These are phyloP conservation scores for Suhomyces faveliae DNA, from an alignment of 805 yeast genomes.

Conservation along the genomic window DNA sequence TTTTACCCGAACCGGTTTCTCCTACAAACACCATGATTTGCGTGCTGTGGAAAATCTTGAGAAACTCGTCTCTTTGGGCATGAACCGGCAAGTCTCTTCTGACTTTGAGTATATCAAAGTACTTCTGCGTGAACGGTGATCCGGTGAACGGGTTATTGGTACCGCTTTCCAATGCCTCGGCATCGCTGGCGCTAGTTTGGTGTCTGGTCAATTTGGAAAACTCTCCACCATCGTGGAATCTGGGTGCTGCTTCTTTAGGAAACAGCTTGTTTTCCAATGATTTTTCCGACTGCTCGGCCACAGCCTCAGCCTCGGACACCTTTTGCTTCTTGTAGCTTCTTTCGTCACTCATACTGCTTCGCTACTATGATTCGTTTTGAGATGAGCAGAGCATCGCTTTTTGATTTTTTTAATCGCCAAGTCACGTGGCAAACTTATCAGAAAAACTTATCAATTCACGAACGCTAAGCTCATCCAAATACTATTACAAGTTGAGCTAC, in stretches of 20 bases:
- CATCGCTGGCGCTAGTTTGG: slow-evolving; percentile 64
- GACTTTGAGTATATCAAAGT: slow-evolving; percentile 71
- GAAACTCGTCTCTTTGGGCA: slow-evolving; percentile 86
- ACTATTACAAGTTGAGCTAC: no score
- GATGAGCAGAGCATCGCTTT: background rate
- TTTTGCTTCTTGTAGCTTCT: slow-evolving; percentile 52
- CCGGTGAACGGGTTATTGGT: slow-evolving; percentile 80
- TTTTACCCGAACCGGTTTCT: slow-evolving; percentile 98
- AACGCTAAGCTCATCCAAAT: no score
- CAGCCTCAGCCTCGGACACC: slow-evolving; percentile 51
- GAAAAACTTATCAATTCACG: no score
- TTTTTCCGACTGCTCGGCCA: slow-evolving; percentile 67
- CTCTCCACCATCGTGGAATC: slow-evolving; percentile 66
- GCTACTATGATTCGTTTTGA: background rate
- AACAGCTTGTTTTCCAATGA: slow-evolving; percentile 26
- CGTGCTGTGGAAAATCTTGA: slow-evolving; percentile 75
- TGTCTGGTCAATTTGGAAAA: slow-evolving; percentile 56
- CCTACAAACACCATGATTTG: slow-evolving; percentile 98
- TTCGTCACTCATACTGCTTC: slow-evolving; percentile 15
- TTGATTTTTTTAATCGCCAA: background rate
- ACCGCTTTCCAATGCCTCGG: slow-evolving; percentile 57
- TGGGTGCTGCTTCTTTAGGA: slow-evolving; percentile 21
- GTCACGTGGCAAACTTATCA: no score
- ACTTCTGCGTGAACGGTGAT: slow-evolving; percentile 54
- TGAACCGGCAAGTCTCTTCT: slow-evolving; percentile 93